A percentile compares a stretch with the other conserved stretches of the same genome.
phyloP scores from a whole-genome alignment of 2,329 filamentous ascomycete genomes.

The Gnomoniopsis smithogilvyi region DNA sequence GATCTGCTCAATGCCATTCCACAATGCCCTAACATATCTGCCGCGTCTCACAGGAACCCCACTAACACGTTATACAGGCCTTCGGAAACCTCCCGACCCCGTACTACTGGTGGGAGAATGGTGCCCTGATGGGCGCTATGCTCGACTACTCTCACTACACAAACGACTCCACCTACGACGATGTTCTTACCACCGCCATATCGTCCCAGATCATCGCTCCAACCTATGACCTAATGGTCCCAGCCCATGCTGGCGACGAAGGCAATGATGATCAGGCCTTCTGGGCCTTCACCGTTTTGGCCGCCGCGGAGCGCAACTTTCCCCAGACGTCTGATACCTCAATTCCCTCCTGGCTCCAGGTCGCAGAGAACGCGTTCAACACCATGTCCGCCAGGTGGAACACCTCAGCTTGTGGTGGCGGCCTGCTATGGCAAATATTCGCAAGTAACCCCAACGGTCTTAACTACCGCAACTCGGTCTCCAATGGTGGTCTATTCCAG shows the following conservation, averaged over 20 bases:
- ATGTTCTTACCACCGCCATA: slow-evolving; percentile 56
- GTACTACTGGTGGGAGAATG: slow-evolving; percentile 68
- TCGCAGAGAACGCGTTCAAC: slow-evolving; percentile 71
- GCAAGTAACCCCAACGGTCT: slow-evolving; percentile 69
- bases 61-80: slow-evolving; percentile 31
- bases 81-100: slow-evolving; percentile 62
- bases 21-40: not conserved
- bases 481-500: slow-evolving; percentile 81
- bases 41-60: not conserved
- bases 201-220: slow-evolving; percentile 55
- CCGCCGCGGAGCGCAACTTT: slow-evolving; percentile 66
- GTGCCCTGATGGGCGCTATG: slow-evolving; percentile 65
- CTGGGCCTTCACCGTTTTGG: slow-evolving; percentile 66
- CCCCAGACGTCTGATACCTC: slow-evolving; percentile 51
- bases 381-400: slow-evolving; percentile 70
- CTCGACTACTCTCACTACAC: slow-evolving; percentile 69
- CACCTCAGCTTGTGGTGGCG: slow-evolving; percentile 62
- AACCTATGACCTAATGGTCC: slow-evolving; percentile 57
- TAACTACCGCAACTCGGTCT: slow-evolving; percentile 78
- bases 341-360: slow-evolving; percentile 61
- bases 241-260: slow-evolving; percentile 53
- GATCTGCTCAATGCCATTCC: not conserved
- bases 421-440: slow-evolving; percentile 80
- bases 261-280: slow-evolving; percentile 76
- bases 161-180: slow-evolving; percentile 59